phyloP scores from a whole-genome alignment of 139 green algal species.

The Ettlia oleoabundans region DNA sequence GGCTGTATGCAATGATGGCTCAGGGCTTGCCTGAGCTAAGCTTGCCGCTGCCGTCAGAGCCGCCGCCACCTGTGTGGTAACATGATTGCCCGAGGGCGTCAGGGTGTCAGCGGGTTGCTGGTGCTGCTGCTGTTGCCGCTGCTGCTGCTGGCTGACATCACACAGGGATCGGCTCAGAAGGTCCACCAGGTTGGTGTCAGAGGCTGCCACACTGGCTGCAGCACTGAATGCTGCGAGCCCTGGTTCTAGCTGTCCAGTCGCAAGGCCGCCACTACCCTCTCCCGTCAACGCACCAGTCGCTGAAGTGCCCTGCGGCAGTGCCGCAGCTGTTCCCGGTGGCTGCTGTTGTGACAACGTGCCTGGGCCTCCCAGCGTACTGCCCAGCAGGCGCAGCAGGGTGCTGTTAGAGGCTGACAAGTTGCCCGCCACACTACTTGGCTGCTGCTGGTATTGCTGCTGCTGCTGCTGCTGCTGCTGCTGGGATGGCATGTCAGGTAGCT shows the following conservation, averaged over 20 bases:
- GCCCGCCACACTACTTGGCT: not conserved
- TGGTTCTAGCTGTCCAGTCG: too few relatives aligned
- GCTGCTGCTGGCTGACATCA: too few relatives aligned
- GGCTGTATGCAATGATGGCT: too few relatives aligned
- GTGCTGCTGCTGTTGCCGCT: too few relatives aligned
- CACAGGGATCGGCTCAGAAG: too few relatives aligned
- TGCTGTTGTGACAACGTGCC: not conserved
- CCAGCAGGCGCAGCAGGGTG: constrained; percentile 25
- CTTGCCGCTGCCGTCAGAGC: not conserved
- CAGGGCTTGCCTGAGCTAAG: not conserved
- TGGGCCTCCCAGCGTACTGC: constrained; percentile 7
- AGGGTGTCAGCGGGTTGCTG: too few relatives aligned
- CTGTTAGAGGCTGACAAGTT: constrained; percentile 5
- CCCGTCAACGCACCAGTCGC: too few relatives aligned
- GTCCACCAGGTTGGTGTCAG: too few relatives aligned
- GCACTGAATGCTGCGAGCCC: too few relatives aligned
- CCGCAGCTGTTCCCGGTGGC: not conserved
- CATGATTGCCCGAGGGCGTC: not conserved
- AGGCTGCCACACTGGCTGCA: too few relatives aligned
- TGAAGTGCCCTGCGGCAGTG: too few relatives aligned
- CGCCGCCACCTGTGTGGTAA: not conserved
- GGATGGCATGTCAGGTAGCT: not conserved
- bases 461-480: not conserved
- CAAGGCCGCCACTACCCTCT: too few relatives aligned
- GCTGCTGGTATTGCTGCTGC: not conserved